Base-by-base conservation (phyloP, 2,329 filamentous ascomycete species). In the Nemania sp. region DNA sequence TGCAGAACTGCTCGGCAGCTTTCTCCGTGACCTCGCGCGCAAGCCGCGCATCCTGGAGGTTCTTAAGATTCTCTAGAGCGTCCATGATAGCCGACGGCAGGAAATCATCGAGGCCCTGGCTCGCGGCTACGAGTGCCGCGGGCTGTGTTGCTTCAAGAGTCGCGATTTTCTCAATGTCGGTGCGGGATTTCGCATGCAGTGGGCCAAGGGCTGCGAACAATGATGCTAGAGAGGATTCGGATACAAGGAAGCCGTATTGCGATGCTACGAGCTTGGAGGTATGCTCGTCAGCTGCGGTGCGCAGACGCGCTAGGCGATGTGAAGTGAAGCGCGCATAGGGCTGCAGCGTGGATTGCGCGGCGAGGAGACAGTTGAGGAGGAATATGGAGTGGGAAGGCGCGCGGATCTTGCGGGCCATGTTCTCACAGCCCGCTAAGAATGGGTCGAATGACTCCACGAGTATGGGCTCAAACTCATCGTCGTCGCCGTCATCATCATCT, bases 51-150 rank as follows among this genome's bases (percentile, higher is more conserved):
- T 90, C 89, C 57, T 88, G 85, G 1, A 99, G 74, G 36, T 83
- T 77, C 60, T 86, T 87, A 22, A 97, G 72, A 56, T 91, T 90
- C 45, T 94, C 89, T 63, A 90, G 85, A 2, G 92, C 92, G 68
- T 99, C 94, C 78, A 97, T 93, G 24, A 96, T 79, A 2, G 93
- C 94, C 1, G 91, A 95, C 0, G 94, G 92, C 20, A 99, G 77
- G 73, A 97, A 99, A 56, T 91, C 86, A 66, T 99, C 94, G 6
- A 99, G 78, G 34, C 80, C 81, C 64, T 92, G 89, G 64, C 90
- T 90, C 2, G 87, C 85, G 44, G 78, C 74, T 1, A 80, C 73
- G n/a, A 97, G 76, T 0, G 79, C 72, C 5, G 79, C 73, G 0
- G 82, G 79, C 54, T 86, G 80, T 66, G 90, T 82, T 3, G 79